phyloP scores from a whole-genome alignment of 345 rosid genomes.

The Mercurialis annua region DNA sequence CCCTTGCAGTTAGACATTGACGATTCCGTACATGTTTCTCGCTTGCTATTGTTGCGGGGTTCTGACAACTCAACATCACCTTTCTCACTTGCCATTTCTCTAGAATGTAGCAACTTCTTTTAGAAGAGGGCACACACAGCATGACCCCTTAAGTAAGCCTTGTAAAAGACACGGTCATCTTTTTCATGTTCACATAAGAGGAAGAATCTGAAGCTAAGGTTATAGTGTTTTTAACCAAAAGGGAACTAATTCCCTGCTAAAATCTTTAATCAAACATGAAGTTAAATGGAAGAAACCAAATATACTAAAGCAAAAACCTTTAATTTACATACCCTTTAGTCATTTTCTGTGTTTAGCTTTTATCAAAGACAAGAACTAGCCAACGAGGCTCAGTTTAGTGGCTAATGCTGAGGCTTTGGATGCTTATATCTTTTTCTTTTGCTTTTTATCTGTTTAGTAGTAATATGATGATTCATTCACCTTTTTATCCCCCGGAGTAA shows the following conservation, averaged over 20 bases:
- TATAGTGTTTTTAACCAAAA: constrained; percentile 27
- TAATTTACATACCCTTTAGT: background rate
- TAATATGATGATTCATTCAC: background rate
- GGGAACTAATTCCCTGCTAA: no score
- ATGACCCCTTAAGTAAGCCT: background rate
- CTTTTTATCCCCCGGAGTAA: background rate
- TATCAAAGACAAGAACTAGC: constrained; percentile 10
- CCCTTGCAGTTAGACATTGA: constrained; percentile 11
- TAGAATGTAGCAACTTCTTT: background rate
- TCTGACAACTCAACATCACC: constrained; percentile 24
- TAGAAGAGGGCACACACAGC: background rate
- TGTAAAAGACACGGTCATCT: background rate
- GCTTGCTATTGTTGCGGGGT: constrained; percentile 9
- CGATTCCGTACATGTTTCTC: constrained; percentile 7
- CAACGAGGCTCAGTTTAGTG: no score
- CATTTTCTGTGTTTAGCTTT: background rate
- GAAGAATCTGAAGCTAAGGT: constrained; percentile 30
- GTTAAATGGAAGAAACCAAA: constrained; percentile 27
- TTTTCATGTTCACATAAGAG: constrained; percentile 17
- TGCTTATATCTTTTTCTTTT: background rate
- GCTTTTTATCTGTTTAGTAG: background rate
- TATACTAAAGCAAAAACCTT: constrained; percentile 16
- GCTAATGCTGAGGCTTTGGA: no score
- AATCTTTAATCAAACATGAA: constrained; percentile 10
- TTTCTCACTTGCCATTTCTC: constrained; percentile 36